phyloP scores from a whole-genome alignment of 805 yeast genomes.

The Starmerella davenportii region DNA sequence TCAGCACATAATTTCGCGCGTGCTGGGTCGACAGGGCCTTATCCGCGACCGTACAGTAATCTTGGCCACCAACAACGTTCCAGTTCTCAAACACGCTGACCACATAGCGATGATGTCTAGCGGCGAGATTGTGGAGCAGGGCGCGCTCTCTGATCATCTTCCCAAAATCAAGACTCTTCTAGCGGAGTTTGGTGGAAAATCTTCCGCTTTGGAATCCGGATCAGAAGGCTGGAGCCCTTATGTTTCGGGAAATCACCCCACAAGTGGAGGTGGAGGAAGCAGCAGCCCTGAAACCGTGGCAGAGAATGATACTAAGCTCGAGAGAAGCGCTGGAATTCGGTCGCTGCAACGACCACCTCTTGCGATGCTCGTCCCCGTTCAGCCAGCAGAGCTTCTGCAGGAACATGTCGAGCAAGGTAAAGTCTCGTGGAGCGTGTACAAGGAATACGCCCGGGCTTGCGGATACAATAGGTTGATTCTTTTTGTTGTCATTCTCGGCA shows the following conservation, averaged over 20 bases:
- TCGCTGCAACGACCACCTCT: slow-evolving; percentile 41
- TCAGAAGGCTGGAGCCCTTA: background rate
- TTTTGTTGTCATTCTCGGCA: slow-evolving; percentile 29
- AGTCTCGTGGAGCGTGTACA: slow-evolving; percentile 74
- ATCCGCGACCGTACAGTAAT: slow-evolving; percentile 53
- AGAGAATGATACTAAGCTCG: background rate
- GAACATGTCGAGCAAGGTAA: slow-evolving; percentile 87
- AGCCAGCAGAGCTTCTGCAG: slow-evolving; percentile 23
- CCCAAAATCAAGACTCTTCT: background rate
- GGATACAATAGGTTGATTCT: slow-evolving; percentile 45
- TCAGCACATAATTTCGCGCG: slow-evolving; percentile 43
- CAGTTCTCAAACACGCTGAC: slow-evolving; percentile 59
- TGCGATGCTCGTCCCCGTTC: slow-evolving; percentile 32
- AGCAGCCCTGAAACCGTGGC: background rate
- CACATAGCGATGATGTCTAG: slow-evolving; percentile 47
- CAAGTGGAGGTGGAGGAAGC: background rate
- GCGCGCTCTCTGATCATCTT: slow-evolving; percentile 12
- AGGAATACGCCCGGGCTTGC: slow-evolving; percentile 74
- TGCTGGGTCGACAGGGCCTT: slow-evolving; percentile 63
- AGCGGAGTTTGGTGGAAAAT: background rate
- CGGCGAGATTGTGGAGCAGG: slow-evolving; percentile 23
- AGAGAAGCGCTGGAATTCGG: slow-evolving; percentile 9
- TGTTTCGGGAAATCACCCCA: background rate
- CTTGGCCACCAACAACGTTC: slow-evolving; percentile 72
- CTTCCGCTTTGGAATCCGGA: background rate